Evolutionary conservation across 768 basidiomycete species (phyloP), one percentile per base, ranked within the genome.

Genomic region (Termitomyces eurrhizus): DNA sequence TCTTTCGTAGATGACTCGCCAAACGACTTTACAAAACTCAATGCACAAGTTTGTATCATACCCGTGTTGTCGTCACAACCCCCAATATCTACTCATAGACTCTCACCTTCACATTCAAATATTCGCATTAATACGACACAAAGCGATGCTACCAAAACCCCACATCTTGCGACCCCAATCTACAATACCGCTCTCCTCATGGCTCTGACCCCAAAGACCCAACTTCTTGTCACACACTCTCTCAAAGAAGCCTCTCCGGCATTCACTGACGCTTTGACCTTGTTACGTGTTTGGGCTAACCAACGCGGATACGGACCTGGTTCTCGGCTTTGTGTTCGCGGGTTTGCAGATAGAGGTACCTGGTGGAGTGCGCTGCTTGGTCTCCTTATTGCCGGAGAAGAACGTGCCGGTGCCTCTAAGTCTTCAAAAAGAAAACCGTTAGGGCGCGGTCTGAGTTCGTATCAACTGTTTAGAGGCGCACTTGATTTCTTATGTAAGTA

Each of bases 271-370:
- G 92, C 92, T 0, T 70, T 93, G 9, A 79, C 89, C 0, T 78
- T 98, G 1, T 82, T 98, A 16, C 83, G 93, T 11, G 82, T 95
- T 16, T 99, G 97, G 97, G 92, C 92, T 1, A 86, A 87, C 53
- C 90, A 95, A 66, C 80, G 95, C 45, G 93, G 93, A 0, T 94
- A 88, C 64, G 80, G 84, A 2, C 79, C 81, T 62, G 84, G 88
- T 12, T 71, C 74, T 4, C 73, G 77, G 45, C 68, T 83, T 62
- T 88, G 84, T 65, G 76, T 91, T 4, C 77, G 80, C 16, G 92
- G 92, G 16, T 95, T 88, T 68, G 89, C 86, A 67, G 80, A 80
- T 7, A 76, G 79, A 26, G 90, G 90, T 0, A 68, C 78, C 4
- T 89, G 80, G 82, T 94, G 92, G 92, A 74, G 75, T 49, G 81